These are phyloP conservation scores for Populus tremula DNA, from an alignment of 345 rosid genomes.

Conservation along the genomic window DNA sequence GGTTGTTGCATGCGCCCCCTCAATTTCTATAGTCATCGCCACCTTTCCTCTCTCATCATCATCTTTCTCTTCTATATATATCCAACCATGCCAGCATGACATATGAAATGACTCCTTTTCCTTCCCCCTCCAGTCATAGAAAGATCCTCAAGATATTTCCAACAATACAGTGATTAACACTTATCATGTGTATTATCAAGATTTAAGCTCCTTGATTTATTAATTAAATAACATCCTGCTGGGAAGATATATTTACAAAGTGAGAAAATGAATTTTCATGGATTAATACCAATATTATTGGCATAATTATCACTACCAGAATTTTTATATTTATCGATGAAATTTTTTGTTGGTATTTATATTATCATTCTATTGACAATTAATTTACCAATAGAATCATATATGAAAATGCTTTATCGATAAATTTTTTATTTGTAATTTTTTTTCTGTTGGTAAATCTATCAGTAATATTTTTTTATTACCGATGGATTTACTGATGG, in stretches of 20 bases:
- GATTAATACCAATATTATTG: background rate
- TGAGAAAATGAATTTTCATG: background rate
- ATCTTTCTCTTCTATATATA: background rate
- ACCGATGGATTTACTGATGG: fast-evolving
- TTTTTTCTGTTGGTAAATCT: fast-evolving
- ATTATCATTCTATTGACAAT: too few species aligned
- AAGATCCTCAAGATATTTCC: background rate
- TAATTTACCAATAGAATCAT: fast-evolving
- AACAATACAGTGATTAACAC: background rate
- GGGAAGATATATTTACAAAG: background rate
- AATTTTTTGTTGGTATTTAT: too few species aligned
- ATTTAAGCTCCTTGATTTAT: background rate
- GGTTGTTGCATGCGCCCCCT: conserved; percentile 24
- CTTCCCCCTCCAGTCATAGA: background rate
- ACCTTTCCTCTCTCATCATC: conserved; percentile 13
- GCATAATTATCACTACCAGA: too few species aligned
- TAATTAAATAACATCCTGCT: background rate
- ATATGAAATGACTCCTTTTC: background rate
- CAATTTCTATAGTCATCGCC: background rate
- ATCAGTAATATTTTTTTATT: too few species aligned
- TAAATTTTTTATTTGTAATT: too few species aligned
- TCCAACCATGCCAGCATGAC: background rate
- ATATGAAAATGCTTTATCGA: fast-evolving
- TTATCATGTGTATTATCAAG: background rate
- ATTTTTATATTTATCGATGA: too few species aligned